Base-by-base conservation (phyloP, 1,139 yeast species). In the Insectozyma bohioensis region DNA sequence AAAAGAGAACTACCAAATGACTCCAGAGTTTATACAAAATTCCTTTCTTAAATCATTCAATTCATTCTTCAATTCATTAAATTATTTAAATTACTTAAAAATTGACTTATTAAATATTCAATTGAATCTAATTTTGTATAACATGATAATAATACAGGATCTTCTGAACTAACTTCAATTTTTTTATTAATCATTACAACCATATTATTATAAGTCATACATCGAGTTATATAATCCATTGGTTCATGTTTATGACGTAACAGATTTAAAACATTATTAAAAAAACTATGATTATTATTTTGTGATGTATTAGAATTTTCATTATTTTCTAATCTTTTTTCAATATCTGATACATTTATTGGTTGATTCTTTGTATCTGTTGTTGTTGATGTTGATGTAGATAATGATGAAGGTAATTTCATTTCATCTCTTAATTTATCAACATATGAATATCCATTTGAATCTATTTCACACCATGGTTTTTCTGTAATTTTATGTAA, bases 131-230 rank as follows among this genome's bases (percentile, higher is more conserved):
- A 53, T 43, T 69, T 69, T 1, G 74, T 67, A 40, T 62, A 66
- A 1, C 66, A 67, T 45, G 72, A 64, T 26, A 67, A 59, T 36
- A 69, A 48, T 3, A 68, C 60, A 3, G 75, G 75, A 42, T 69
- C 75, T 1, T 72, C 67, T 2, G 65, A 54, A 20, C 63, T 56
- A 0, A 68, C 74, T 42, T 69, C 75, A 18, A 68, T 56, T 41
- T 69, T 69, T 40, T 57, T 58, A 38, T 56, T 56, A 9, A 68
- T 58, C 67, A 66, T 66, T 34, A 69, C 75, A 45, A 69, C 75
- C 51, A 45, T 46, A 6, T 53, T 43, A 41, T 65, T 55, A 47
- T 63, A 69, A 3, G 75, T 68, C 24, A 67, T 50, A 36, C 75
- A 67, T 40, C 67, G 63, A 11, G 74, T 67, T 29, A 69, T 57